Percentiles rank a stretch among this genome's conserved stretches.
Evolutionary conservation across 441 rosid genomes (phyloP).

Genomic region (Capsella rubella): DNA sequence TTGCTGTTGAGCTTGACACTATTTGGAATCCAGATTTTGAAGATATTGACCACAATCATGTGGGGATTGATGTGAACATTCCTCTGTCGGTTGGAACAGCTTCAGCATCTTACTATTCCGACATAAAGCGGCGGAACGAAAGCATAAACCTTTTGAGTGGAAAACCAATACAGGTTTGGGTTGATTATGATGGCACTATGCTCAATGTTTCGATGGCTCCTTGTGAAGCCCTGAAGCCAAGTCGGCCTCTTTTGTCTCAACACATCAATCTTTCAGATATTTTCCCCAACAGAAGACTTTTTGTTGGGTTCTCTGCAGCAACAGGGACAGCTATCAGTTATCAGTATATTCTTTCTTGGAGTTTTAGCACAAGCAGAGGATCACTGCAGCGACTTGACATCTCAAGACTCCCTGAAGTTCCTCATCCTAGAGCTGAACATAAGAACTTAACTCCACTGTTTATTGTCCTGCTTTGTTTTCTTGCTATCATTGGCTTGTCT

Average conservation of each 20-base stretch:
- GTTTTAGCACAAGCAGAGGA: constrained; percentile 52
- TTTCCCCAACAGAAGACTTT: constrained; percentile 49
- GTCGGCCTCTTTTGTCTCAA: constrained; percentile 57
- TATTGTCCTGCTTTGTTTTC: background rate
- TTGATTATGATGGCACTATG: constrained; percentile 52
- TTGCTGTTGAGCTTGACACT: constrained; percentile 72
- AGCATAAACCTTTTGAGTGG: constrained; percentile 52
- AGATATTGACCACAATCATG: constrained; percentile 50
- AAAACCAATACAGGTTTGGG: constrained; percentile 58
- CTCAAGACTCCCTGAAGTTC: constrained; percentile 52
- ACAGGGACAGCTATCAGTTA: constrained; percentile 48
- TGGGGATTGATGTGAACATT: constrained; percentile 64
- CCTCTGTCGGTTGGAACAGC: constrained; percentile 47
- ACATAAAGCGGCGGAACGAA: constrained; percentile 30
- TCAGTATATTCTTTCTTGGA: constrained; percentile 69
- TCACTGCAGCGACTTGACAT: constrained; percentile 42
- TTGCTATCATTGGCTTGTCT: background rate
- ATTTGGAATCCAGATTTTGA: constrained; percentile 41
- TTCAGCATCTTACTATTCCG: constrained; percentile 51
- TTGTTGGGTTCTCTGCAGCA: constrained; percentile 67
- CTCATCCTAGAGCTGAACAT: constrained; percentile 29
- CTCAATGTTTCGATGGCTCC: constrained; percentile 67
- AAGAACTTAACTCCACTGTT: constrained; percentile 29
- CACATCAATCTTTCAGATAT: constrained; percentile 49
- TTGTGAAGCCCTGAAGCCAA: constrained; percentile 40